Evolutionary conservation across 768 basidiomycete species (phyloP).

Genomic region (Tephrocybe rancida): DNA sequence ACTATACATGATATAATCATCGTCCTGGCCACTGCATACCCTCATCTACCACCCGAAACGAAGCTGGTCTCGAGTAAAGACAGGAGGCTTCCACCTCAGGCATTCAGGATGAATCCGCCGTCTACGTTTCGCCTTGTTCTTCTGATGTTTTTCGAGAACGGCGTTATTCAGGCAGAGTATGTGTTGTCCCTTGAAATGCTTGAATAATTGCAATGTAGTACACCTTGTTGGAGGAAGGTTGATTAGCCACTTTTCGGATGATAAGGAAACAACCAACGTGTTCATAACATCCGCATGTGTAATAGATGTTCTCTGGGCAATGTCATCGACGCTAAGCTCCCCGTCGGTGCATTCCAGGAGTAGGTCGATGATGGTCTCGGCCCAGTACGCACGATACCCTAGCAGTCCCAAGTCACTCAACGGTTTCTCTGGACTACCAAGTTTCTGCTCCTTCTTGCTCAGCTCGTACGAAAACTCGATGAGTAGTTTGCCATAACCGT

Average conservation of each 20-base stretch:
- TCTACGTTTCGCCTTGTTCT: constrained; percentile 75
- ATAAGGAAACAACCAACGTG: constrained; percentile 66
- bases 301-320: constrained; percentile 93
- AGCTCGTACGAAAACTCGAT: constrained; percentile 99
- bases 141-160: constrained; percentile 89
- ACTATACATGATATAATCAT: constrained; percentile 12
- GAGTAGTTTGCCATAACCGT: constrained; percentile 92
- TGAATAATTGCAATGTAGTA: constrained; percentile 92
- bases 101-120: constrained; percentile 78
- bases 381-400: constrained; percentile 96
- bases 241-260: background rate
- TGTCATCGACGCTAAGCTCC: constrained; percentile 93
- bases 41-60: constrained; percentile 64
- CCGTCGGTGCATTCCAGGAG: constrained; percentile 73
- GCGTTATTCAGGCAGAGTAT: constrained; percentile 91
- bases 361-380: constrained; percentile 92
- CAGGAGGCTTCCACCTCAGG: constrained; percentile 94
- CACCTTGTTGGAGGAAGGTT: constrained; percentile 58
- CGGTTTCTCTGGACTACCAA: constrained; percentile 98
- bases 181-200: constrained; percentile 94
- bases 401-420: constrained; percentile 92
- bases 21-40: constrained; percentile 4
- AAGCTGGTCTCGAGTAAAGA: constrained; percentile 87
- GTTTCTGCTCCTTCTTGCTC: constrained; percentile 93
- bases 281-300: constrained; percentile 97